A percentile compares a stretch with the other conserved stretches of the same genome.
These are phyloP conservation scores for Scleromitrula shiraiana DNA, from an alignment of 2,329 filamentous ascomycete genomes.

Conservation along the genomic window DNA sequence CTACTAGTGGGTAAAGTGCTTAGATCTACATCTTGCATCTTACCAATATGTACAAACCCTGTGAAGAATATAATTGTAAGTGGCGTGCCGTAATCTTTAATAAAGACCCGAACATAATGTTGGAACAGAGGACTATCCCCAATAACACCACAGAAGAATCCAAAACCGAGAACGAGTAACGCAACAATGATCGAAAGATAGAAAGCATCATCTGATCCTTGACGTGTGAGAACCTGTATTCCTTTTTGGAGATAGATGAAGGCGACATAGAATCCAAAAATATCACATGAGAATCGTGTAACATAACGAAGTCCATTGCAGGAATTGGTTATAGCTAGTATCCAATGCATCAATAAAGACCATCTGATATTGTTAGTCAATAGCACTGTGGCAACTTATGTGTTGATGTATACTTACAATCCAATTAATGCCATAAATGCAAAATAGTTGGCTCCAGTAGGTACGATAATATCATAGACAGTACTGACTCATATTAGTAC, in stretches of 20 bases:
- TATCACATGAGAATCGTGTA: constrained; percentile 85
- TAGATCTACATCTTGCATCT: constrained; percentile 64
- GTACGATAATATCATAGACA: constrained; percentile 78
- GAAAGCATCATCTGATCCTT: constrained; percentile 57
- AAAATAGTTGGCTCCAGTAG: constrained; percentile 72
- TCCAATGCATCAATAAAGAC: constrained; percentile 78
- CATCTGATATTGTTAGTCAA: constrained; percentile 45
- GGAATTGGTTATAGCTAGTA: constrained; percentile 74
- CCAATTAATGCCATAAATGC: constrained; percentile 91
- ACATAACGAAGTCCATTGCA: constrained; percentile 87
- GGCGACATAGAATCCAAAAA: constrained; percentile 89
- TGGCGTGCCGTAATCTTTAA: constrained; percentile 85
- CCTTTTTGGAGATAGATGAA: constrained; percentile 90
- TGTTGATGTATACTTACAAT: constrained; percentile 35
- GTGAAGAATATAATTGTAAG: constrained; percentile 81
- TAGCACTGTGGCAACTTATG: neutral
- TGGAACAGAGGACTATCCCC: constrained; percentile 66
- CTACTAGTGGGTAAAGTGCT: constrained; percentile 66
- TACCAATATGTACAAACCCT: constrained; percentile 78
- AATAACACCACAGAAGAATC: constrained; percentile 65
- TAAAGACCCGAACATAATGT: constrained; percentile 68
- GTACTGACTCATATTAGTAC: constrained; percentile 50
- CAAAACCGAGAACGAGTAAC: constrained; percentile 68
- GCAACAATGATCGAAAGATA: constrained; percentile 74
- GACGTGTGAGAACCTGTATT: constrained; percentile 72